These are phyloP conservation scores for Linnemannia zychae DNA, from an alignment of 192 early-diverging fungal genomes.

Conservation along the genomic window DNA sequence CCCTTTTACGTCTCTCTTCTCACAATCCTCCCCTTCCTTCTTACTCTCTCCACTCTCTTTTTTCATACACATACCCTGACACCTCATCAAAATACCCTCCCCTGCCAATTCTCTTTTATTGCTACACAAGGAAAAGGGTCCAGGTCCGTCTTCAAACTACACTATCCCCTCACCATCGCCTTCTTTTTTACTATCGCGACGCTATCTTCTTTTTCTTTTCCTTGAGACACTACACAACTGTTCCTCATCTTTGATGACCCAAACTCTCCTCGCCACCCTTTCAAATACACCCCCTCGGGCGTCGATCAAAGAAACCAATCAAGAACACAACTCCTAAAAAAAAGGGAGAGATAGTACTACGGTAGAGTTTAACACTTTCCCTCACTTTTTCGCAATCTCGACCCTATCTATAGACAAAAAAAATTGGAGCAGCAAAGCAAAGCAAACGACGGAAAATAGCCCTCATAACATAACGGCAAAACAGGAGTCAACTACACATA, in stretches of 20 bases:
- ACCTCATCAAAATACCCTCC: neutral
- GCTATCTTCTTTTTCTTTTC: neutral
- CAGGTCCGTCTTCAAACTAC: constrained; percentile 5
- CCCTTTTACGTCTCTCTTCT: neutral
- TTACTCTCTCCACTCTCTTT: neutral
- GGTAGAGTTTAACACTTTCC: neutral
- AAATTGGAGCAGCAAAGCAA: neutral
- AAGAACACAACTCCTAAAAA: neutral
- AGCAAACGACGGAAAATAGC: neutral
- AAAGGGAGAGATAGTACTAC: too few relatives aligned
- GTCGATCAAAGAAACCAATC: neutral
- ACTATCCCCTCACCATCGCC: neutral
- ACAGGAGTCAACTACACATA: neutral
- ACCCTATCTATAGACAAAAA: constrained; percentile 2
- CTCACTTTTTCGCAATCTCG: neutral
- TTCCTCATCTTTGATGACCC: too few relatives aligned
- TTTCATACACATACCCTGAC: neutral
- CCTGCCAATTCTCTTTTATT: neutral
- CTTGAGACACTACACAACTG: too few relatives aligned
- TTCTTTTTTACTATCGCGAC: too few relatives aligned
- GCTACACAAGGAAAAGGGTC: neutral
- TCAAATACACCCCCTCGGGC: neutral
- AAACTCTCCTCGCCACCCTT: neutral
- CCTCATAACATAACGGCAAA: neutral
- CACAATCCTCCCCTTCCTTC: neutral